These are phyloP conservation scores for Globisporangium viniferum DNA, from an alignment of 352 stramenopile genomes.

Conservation along the genomic window DNA sequence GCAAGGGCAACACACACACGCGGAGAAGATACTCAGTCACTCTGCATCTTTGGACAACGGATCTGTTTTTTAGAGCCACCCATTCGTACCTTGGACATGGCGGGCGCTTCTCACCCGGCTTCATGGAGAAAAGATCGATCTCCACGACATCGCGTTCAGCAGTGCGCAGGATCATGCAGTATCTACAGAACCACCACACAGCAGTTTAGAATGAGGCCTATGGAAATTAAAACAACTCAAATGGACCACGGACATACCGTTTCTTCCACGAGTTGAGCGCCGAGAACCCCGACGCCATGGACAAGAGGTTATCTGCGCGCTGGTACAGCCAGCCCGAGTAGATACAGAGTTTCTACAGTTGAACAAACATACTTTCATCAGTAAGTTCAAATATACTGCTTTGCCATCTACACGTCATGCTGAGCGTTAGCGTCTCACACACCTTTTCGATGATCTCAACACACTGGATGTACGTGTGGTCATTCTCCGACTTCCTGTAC, in stretches of 20 bases:
- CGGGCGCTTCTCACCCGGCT: conserved; percentile 62
- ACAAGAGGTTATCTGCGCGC: conserved; percentile 78
- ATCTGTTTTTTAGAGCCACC: not conserved
- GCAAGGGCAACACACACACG: not conserved
- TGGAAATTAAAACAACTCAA: not conserved
- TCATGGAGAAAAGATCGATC: conserved; percentile 83
- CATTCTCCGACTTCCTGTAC: conserved; percentile 37
- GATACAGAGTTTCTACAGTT: conserved; percentile 64
- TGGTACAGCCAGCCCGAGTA: conserved; percentile 84
- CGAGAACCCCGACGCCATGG: conserved; percentile 65
- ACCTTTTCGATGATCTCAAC: conserved; percentile 83
- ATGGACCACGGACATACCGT: conserved; percentile 28
- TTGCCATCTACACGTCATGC: not conserved
- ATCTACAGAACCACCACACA: conserved; percentile 33
- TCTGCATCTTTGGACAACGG: not conserved
- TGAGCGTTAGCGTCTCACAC: not conserved
- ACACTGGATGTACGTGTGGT: conserved; percentile 55
- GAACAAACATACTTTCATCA: not conserved
- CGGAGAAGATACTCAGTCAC: not conserved
- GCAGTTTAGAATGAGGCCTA: not conserved
- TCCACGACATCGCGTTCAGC: conserved; percentile 53
- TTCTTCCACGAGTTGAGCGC: conserved; percentile 82
- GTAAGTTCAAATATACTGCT: not conserved
- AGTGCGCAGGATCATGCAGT: conserved; percentile 72
- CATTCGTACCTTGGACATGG: conserved; percentile 50